Evolutionary conservation across 1,284 basidiomycete genomes (phyloP).

Genomic region (Ustilago curta): DNA sequence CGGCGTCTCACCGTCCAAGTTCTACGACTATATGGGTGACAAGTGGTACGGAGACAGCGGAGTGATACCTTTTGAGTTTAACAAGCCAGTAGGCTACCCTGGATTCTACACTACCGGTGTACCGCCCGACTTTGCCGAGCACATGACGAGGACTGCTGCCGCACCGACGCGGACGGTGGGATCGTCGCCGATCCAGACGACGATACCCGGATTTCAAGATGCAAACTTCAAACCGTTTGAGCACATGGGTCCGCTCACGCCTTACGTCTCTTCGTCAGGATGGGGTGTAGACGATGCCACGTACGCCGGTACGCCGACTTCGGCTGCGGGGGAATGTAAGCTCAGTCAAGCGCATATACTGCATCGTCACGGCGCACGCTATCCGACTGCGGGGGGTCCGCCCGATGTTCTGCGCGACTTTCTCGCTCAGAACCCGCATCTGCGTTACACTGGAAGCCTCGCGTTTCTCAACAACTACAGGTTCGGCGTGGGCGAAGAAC

Average conservation of each 20-base stretch:
- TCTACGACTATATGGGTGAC: slow-evolving; percentile 50
- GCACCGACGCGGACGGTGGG: slow-evolving; percentile 52
- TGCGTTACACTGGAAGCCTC: slow-evolving; percentile 53
- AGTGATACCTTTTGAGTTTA: slow-evolving; percentile 51
- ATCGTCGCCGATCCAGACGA: slow-evolving; percentile 59
- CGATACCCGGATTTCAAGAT: slow-evolving; percentile 52
- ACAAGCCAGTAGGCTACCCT: slow-evolving; percentile 61
- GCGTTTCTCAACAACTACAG: slow-evolving; percentile 60
- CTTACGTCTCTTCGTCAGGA: slow-evolving; percentile 60
- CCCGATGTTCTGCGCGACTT: slow-evolving; percentile 41
- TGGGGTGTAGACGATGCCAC: slow-evolving; percentile 61
- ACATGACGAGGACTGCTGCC: slow-evolving; percentile 51
- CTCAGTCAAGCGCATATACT: slow-evolving; percentile 65
- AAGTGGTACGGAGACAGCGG: slow-evolving; percentile 50
- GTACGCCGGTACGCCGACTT: slow-evolving; percentile 50
- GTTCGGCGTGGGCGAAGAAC: slow-evolving; percentile 62
- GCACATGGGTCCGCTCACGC: slow-evolving; percentile 67
- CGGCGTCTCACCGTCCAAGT: slow-evolving; percentile 23
- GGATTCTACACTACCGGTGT: slow-evolving; percentile 59
- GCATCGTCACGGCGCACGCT: slow-evolving; percentile 65
- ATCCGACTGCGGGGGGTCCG: slow-evolving; percentile 54
- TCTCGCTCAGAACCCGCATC: slow-evolving; percentile 23
- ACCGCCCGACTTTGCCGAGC: slow-evolving; percentile 59
- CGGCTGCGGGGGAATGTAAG: slow-evolving; percentile 40
- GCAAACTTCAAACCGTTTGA: slow-evolving; percentile 59